Evolutionary conservation across 352 stramenopile species (phyloP).

Genomic region (Phytophthora rubi): DNA sequence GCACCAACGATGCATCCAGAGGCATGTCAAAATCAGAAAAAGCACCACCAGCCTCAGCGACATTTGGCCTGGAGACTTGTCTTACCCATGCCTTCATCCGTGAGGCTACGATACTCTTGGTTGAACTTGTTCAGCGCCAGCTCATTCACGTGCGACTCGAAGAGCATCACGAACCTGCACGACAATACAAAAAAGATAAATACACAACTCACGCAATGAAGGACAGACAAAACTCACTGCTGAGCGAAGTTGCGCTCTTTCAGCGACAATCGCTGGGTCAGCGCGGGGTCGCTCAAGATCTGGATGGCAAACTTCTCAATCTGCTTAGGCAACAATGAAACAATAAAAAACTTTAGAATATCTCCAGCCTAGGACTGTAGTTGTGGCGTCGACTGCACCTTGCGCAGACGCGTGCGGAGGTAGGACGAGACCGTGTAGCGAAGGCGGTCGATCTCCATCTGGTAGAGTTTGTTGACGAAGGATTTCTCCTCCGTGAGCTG

Average conservation of each 20-base stretch:
- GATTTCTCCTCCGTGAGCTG: slow-evolving; percentile 77
- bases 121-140: slow-evolving; percentile 68
- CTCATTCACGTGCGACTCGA: slow-evolving; percentile 79
- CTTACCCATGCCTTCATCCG: slow-evolving; percentile 74
- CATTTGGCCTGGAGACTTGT: background rate
- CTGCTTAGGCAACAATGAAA: slow-evolving; percentile 26
- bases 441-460: slow-evolving; percentile 90
- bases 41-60: background rate
- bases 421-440: slow-evolving; percentile 88
- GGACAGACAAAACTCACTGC: slow-evolving; percentile 48
- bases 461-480: slow-evolving; percentile 88
- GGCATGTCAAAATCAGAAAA: slow-evolving; percentile 5
- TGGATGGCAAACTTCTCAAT: slow-evolving; percentile 81
- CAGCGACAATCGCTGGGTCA: slow-evolving; percentile 65
- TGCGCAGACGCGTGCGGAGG: slow-evolving; percentile 74
- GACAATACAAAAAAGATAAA: slow-evolving; percentile 8
- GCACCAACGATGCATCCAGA: background rate
- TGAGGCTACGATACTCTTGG: slow-evolving; percentile 64
- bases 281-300: slow-evolving; percentile 52
- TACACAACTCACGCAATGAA: too few species aligned
- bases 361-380: background rate
- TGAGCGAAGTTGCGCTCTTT: slow-evolving; percentile 81
- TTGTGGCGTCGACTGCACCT: slow-evolving; percentile 37
- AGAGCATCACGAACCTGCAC: slow-evolving; percentile 59
- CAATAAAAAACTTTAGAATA: background rate